Percentiles rank a stretch among this genome's conserved stretches.
phyloP scores from a whole-genome alignment of 1,284 basidiomycete species.

The Ceratobasidium sp. region DNA sequence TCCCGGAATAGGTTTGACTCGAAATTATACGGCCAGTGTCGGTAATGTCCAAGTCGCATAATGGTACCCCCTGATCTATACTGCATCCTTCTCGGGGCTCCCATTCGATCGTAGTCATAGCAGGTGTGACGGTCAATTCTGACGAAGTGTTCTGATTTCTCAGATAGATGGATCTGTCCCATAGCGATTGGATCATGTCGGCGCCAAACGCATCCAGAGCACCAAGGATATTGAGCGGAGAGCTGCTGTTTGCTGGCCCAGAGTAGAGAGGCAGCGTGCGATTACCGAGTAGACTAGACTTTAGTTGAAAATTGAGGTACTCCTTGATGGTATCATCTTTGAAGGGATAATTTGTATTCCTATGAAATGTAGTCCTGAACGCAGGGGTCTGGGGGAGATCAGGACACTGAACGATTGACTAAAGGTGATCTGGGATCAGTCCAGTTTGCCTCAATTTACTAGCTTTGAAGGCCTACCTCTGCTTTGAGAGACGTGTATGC shows the following conservation, averaged over 20 bases:
- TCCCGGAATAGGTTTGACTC: background rate
- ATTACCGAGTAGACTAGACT: background rate
- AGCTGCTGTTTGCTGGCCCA: background rate
- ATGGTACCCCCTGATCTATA: background rate
- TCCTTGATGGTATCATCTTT: background rate
- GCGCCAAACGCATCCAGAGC: background rate
- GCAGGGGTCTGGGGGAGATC: background rate
- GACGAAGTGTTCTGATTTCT: background rate
- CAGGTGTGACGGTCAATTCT: background rate
- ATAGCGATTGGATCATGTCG: background rate
- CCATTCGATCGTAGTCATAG: background rate
- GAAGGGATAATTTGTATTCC: background rate
- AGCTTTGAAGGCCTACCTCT: background rate
- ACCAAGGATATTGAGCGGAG: background rate
- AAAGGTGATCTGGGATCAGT: background rate
- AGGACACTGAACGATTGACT: background rate
- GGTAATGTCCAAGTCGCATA: background rate
- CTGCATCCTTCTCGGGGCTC: background rate
- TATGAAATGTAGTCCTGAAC: background rate
- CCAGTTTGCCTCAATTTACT: background rate
- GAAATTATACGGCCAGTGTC: background rate
- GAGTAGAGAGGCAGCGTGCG: background rate
- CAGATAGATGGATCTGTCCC: background rate
- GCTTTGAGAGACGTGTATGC: background rate
- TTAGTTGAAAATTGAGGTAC: background rate